These are phyloP conservation scores for Vanderwaltozyma verrucispora DNA, from an alignment of 805 yeast species.

Conservation along the genomic window DNA sequence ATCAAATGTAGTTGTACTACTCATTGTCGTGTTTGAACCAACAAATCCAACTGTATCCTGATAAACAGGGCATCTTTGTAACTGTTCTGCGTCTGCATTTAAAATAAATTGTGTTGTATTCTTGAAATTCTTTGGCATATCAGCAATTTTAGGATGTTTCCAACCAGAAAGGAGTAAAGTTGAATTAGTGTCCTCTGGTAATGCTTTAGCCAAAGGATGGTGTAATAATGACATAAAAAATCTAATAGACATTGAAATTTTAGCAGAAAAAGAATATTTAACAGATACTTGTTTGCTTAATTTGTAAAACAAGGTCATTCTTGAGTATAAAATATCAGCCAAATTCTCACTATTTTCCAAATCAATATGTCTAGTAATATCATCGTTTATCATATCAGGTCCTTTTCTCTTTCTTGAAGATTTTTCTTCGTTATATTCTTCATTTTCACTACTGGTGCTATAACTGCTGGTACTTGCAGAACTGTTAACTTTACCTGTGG, in stretches of 20 bases:
- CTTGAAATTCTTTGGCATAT: conserved; percentile 21
- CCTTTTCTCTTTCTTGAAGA: conserved; percentile 9
- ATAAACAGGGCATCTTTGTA: conserved; percentile 29
- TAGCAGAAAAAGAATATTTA: conserved; percentile 58
- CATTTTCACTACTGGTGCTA: conserved; percentile 22
- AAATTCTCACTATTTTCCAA: conserved; percentile 30
- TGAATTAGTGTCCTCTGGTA: neutral
- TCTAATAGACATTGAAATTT: conserved; percentile 48
- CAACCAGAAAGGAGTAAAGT: conserved; percentile 5
- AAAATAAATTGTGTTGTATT: conserved; percentile 27
- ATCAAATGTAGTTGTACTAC: conserved; percentile 7
- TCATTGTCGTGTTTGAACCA: conserved; percentile 10
- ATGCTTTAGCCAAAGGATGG: neutral
- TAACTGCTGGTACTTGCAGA: conserved; percentile 9
- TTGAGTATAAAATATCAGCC: conserved; percentile 30
- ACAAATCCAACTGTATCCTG: conserved; percentile 29
- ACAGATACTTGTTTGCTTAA: conserved; percentile 39
- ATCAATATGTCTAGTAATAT: conserved; percentile 27
- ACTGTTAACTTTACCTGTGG: conserved; percentile 3
- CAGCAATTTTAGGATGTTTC: conserved; percentile 21
- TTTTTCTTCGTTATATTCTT: conserved; percentile 9
- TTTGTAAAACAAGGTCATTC: conserved; percentile 34
- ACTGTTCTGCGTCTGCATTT: conserved; percentile 25
- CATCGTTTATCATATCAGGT: conserved; percentile 14
- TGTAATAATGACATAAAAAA: conserved; percentile 32